These are phyloP conservation scores for Cladosporium oxysporum DNA, from an alignment of 2,329 filamentous ascomycete genomes.

Conservation along the genomic window DNA sequence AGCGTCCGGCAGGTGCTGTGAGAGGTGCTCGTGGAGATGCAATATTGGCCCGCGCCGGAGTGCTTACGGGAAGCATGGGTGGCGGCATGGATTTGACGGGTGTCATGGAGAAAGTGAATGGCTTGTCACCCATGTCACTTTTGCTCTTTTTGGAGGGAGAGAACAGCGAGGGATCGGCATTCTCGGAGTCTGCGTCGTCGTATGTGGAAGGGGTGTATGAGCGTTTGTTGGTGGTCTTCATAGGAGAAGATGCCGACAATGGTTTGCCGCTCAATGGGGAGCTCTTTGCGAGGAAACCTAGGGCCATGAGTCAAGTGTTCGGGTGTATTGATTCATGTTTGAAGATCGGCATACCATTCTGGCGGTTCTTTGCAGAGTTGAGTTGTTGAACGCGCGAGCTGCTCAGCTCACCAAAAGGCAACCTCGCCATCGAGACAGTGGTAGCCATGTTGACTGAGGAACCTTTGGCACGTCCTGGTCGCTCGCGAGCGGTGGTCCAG, in stretches of 20 bases:
- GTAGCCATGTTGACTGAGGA: conserved; percentile 30
- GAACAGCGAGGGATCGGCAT: conserved; percentile 56
- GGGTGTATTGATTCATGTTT: neutral
- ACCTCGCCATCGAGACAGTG: conserved; percentile 50
- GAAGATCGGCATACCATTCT: conserved; percentile 54
- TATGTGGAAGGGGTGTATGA: conserved; percentile 45
- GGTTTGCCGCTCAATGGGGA: conserved; percentile 33
- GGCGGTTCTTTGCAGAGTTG: conserved; percentile 75
- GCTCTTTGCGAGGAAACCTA: conserved; percentile 19
- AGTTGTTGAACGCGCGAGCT: conserved; percentile 69
- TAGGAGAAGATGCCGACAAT: conserved; percentile 31
- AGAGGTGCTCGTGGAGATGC: conserved; percentile 46
- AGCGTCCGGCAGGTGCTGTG: conserved; percentile 75
- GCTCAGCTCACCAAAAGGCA: conserved; percentile 75
- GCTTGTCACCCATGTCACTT: conserved; percentile 41
- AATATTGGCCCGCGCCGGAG: conserved; percentile 42
- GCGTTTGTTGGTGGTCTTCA: conserved; percentile 48
- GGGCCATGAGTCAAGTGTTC: conserved; percentile 8
- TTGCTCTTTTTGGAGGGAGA: conserved; percentile 58
- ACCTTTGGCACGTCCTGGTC: conserved; percentile 2
- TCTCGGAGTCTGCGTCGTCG: conserved; percentile 56
- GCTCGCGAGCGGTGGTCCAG: conserved; percentile 15
- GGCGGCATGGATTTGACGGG: conserved; percentile 40
- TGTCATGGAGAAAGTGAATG: conserved; percentile 43
- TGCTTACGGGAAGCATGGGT: conserved; percentile 35